A percentile compares a stretch with the other conserved stretches of the same genome.
These are phyloP conservation scores for Ligustrum vulgare DNA, from an alignment of 257 asterid genomes.

Conservation along the genomic window DNA sequence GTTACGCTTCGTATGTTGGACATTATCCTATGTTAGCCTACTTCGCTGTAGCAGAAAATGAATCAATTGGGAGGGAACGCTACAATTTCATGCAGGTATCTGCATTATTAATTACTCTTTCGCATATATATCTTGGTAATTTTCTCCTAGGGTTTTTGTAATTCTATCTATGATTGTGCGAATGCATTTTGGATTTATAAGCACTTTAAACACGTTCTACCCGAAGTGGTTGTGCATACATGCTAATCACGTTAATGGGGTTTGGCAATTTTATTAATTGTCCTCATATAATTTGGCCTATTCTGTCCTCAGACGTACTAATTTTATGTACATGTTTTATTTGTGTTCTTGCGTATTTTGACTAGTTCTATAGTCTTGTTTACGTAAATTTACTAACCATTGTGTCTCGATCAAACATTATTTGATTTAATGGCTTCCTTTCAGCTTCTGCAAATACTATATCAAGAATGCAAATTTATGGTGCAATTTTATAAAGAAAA, in stretches of 20 bases:
- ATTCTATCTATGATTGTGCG: background rate
- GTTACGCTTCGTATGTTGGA: slow-evolving; percentile 87
- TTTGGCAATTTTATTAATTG: background rate
- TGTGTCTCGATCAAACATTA: background rate
- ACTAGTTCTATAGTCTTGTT: background rate
- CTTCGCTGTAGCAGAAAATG: slow-evolving; percentile 93
- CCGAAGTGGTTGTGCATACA: no score
- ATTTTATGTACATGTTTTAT: background rate
- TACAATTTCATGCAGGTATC: slow-evolving; percentile 97
- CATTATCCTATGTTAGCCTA: slow-evolving; percentile 86
- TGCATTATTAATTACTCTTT: background rate
- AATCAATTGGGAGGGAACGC: slow-evolving; percentile 95
- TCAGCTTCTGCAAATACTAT: background rate
- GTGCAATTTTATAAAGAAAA: background rate
- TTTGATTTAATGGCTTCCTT: background rate
- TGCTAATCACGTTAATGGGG: background rate
- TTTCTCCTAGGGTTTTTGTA: background rate
- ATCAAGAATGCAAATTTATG: background rate
- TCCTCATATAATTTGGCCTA: background rate
- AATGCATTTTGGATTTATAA: no score
- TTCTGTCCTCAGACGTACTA: background rate
- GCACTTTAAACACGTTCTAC: no score
- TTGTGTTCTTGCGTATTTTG: slow-evolving; percentile 8
- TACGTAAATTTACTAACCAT: background rate
- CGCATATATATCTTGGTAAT: background rate